phyloP scores from a whole-genome alignment of 1,284 basidiomycete genomes.

The Cutaneotrichosporon daszewskae region DNA sequence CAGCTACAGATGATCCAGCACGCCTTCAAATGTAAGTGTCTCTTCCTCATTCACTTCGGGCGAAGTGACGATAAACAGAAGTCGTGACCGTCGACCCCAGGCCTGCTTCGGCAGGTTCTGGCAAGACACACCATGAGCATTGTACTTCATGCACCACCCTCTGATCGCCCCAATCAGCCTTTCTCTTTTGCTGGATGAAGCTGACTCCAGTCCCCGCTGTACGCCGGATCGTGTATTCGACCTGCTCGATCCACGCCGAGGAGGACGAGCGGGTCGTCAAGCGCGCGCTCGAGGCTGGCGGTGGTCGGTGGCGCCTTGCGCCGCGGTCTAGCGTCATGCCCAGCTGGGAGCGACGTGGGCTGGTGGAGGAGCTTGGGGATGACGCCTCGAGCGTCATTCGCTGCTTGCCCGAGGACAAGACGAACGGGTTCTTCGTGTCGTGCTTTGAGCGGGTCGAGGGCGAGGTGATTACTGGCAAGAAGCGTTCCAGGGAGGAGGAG shows the following conservation, averaged over 20 bases:
- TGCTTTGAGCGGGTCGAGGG: constrained; percentile 59
- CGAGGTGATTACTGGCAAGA: constrained; percentile 6
- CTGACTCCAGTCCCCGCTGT: constrained; percentile 54
- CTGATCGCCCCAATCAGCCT: constrained; percentile 8
- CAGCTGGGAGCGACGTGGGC: constrained; percentile 70
- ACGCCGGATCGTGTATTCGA: constrained; percentile 84
- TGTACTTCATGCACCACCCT: constrained; percentile 10
- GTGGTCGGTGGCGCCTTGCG: constrained; percentile 60
- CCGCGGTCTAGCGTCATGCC: constrained; percentile 62
- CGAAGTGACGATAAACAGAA: no score
- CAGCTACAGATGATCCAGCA: constrained; percentile 89
- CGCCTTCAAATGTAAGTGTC: constrained; percentile 77
- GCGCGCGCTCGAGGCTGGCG: constrained; percentile 59
- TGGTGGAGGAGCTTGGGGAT: constrained; percentile 57
- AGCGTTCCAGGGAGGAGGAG: constrained; percentile 1
- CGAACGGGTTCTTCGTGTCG: constrained; percentile 92
- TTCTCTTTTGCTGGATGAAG: constrained; percentile 4
- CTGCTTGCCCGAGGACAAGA: constrained; percentile 80
- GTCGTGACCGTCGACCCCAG: constrained; percentile 5
- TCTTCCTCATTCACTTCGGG: not conserved
- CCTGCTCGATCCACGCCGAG: constrained; percentile 81
- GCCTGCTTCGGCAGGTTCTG: not conserved
- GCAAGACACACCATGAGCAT: constrained; percentile 5
- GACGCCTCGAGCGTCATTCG: constrained; percentile 64
- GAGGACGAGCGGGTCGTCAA: constrained; percentile 86